Conservation (phyloP, 2,329 filamentous ascomycete genomes). For the Nemania serpens region DNA sequence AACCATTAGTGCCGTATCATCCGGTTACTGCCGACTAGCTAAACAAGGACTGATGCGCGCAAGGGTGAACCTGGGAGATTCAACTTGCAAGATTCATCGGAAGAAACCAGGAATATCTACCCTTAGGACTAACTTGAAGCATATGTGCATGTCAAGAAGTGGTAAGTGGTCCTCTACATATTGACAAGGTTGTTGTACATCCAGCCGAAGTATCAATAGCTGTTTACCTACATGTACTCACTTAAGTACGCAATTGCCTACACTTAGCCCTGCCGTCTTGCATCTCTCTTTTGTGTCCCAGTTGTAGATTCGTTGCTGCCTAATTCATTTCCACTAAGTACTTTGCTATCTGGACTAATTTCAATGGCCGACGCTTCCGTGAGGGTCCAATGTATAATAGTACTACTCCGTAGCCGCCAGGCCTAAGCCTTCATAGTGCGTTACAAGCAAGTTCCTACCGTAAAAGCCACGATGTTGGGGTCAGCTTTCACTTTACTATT, state of each 20-base stretch:
- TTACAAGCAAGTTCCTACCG: too few species aligned
- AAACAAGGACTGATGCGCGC: constrained; percentile 12
- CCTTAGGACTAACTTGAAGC: too few species aligned
- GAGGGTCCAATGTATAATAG: background rate
- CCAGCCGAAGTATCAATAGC: too few species aligned
- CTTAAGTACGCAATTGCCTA: too few species aligned
- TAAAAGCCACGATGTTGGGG: constrained; percentile 2
- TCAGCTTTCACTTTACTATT: constrained; percentile 8
- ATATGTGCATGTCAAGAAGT: too few species aligned
- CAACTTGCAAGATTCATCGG: background rate
- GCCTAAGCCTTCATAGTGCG: background rate
- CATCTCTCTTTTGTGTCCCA: background rate
- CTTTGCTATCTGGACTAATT: background rate
- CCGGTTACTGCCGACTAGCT: constrained; percentile 22
- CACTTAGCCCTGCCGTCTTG: too few species aligned
- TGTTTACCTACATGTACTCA: too few species aligned
- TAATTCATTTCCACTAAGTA: background rate
- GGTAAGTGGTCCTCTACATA: too few species aligned
- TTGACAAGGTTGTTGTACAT: too few species aligned
- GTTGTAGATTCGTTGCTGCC: background rate
- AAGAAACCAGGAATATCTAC: constrained; percentile 12
- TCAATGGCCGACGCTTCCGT: constrained; percentile 18
- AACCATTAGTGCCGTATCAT: constrained; percentile 13
- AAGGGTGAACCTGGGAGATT: constrained; percentile 10
- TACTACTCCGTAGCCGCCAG: background rate